A percentile compares a stretch with the other conserved stretches of the same genome.
Evolutionary conservation across 78 protist genomes (phyloP).

Genomic region (Isochrysis galbana): DNA sequence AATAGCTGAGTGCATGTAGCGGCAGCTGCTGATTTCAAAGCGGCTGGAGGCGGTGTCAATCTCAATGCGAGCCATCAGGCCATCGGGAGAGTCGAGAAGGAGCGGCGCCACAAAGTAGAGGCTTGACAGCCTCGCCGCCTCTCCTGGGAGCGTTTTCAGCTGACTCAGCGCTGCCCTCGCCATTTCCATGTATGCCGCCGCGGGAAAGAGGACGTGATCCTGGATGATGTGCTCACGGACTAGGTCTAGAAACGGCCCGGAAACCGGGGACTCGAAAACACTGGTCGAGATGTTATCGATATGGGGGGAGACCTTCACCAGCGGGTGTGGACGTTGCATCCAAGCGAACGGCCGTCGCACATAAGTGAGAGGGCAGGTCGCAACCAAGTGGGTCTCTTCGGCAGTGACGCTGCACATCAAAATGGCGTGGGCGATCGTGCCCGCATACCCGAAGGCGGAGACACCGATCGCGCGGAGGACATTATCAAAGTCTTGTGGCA

Average conservation of each 20-base stretch:
- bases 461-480: not conserved
- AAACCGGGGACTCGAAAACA: no score
- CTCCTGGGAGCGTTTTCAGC: not conserved
- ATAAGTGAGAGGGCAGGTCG: not conserved
- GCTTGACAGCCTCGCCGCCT: not conserved
- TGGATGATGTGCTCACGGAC: not conserved
- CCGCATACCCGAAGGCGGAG: constrained; percentile 14
- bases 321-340: not conserved
- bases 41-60: not conserved
- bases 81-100: not conserved
- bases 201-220: not conserved
- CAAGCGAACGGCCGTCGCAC: not conserved
- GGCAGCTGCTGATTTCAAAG: not conserved
- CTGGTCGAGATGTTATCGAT: no score
- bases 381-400: not conserved
- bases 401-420: not conserved
- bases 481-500: not conserved
- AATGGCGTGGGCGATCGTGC: constrained; percentile 33
- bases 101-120: not conserved
- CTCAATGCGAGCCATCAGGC: not conserved
- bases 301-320: no score
- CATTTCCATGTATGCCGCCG: not conserved
- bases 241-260: not conserved
- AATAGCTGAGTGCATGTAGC: no score
- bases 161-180: not conserved